These are phyloP conservation scores for Linum lewisii DNA, from an alignment of 345 rosid genomes.

Conservation along the genomic window DNA sequence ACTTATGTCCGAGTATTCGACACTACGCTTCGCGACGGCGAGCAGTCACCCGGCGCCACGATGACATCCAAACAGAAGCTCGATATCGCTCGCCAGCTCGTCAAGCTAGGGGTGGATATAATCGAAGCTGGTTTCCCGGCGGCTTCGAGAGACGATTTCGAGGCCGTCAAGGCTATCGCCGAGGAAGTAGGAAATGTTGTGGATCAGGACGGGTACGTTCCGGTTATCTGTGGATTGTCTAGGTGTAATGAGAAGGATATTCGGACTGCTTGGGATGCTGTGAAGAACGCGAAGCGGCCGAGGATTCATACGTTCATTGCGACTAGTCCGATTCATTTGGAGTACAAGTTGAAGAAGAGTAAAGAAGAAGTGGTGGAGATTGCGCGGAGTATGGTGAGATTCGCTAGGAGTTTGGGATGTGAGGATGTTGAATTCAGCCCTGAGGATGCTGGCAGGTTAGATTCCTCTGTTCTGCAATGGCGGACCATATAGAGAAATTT, in stretches of 20 bases:
- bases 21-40: constrained; percentile 99
- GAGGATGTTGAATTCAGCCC: constrained; percentile 91
- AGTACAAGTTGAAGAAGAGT: constrained; percentile 68
- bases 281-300: constrained; percentile 66
- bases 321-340: constrained; percentile 74
- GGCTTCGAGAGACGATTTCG: constrained; percentile 77
- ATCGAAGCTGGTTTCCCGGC: constrained; percentile 95
- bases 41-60: constrained; percentile 97
- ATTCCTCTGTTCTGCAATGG: constrained; percentile 5
- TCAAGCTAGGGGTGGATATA: constrained; percentile 80
- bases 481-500: too few species aligned
- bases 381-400: constrained; percentile 66
- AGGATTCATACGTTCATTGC: constrained; percentile 87
- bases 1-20: constrained; percentile 77
- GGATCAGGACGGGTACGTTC: constrained; percentile 56
- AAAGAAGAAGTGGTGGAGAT: constrained; percentile 62
- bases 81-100: constrained; percentile 77
- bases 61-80: constrained; percentile 83
- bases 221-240: constrained; percentile 87
- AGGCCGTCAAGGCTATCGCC: constrained; percentile 68
- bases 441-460: constrained; percentile 86
- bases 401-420: constrained; percentile 80
- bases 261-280: constrained; percentile 78
- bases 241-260: constrained; percentile 82
- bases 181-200: constrained; percentile 61